These are phyloP conservation scores for Beauveria bassiana DNA, from an alignment of 2,329 filamentous ascomycete genomes.

Conservation along the genomic window DNA sequence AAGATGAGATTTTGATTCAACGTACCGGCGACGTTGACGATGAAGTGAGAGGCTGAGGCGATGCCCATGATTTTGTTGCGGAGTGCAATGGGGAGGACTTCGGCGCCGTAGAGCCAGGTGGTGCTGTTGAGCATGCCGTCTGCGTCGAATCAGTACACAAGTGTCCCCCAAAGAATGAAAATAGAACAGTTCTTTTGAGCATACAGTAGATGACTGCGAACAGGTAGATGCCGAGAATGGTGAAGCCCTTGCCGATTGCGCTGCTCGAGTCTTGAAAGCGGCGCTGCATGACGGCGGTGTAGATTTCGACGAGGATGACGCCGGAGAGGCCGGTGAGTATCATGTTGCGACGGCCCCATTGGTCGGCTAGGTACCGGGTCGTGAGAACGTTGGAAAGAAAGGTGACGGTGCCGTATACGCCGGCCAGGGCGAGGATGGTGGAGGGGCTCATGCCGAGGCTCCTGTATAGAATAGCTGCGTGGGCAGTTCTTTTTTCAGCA, in stretches of 20 bases:
- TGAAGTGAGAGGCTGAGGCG: conserved; percentile 44
- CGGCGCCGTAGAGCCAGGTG: conserved; percentile 48
- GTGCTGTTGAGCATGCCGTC: conserved; percentile 45
- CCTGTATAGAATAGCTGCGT: conserved; percentile 40
- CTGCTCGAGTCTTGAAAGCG: conserved; percentile 49
- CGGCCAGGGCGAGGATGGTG: conserved; percentile 45
- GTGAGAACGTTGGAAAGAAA: conserved; percentile 44
- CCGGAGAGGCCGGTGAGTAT: conserved; percentile 43
- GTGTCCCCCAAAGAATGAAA: background rate
- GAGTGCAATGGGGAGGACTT: conserved; percentile 44
- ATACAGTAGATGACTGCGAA: conserved; percentile 45
- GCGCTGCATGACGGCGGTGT: conserved; percentile 50
- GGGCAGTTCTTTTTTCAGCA: background rate
- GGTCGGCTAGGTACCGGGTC: conserved; percentile 44
- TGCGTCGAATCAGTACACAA: background rate
- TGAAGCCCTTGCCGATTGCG: conserved; percentile 49
- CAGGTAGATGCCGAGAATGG: conserved; percentile 51
- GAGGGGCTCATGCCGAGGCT: conserved; percentile 42
- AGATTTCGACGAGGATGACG: conserved; percentile 49
- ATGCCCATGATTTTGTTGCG: conserved; percentile 49
- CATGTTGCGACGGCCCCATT: conserved; percentile 54
- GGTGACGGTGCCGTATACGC: conserved; percentile 45
- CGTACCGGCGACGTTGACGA: conserved; percentile 39
- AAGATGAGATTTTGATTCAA: background rate
- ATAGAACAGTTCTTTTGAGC: background rate